Evolutionary conservation across 2,329 filamentous ascomycete genomes (phyloP).

Genomic region (Rhynchosporium secalis): DNA sequence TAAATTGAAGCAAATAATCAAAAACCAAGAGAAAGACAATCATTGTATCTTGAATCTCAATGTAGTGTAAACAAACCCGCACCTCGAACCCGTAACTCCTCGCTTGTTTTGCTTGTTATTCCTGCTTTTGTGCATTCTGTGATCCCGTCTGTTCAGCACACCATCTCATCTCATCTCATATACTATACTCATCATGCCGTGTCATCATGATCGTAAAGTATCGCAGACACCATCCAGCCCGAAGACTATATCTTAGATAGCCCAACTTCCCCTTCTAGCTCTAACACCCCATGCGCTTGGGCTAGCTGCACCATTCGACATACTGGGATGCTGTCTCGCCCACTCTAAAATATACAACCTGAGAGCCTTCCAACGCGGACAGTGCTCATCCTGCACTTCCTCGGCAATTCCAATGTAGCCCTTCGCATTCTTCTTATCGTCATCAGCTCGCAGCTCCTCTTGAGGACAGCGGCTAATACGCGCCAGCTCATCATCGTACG

Average conservation of each 20-base stretch:
- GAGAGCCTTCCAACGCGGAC: constrained; percentile 80
- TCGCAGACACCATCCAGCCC: neutral
- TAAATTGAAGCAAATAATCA: neutral
- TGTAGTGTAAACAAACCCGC: neutral
- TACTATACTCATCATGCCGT: neutral
- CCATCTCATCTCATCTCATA: neutral
- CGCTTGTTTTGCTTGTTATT: constrained; percentile 11
- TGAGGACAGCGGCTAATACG: constrained; percentile 74
- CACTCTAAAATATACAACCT: constrained; percentile 84
- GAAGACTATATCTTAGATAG: constrained; percentile 50
- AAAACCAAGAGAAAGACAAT: neutral
- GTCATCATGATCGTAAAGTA: neutral
- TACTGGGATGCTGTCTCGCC: constrained; percentile 80
- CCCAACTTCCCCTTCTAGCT: constrained; percentile 71
- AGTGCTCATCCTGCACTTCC: constrained; percentile 44
- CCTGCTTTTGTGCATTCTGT: constrained; percentile 10
- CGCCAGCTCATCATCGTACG: constrained; percentile 81
- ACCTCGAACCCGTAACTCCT: neutral
- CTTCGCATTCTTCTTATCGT: constrained; percentile 62
- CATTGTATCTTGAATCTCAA: no score
- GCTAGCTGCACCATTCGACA: constrained; percentile 55
- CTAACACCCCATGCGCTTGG: constrained; percentile 67
- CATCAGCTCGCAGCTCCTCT: constrained; percentile 69
- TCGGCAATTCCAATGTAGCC: constrained; percentile 68
- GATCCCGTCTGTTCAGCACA: neutral